phyloP scores from a whole-genome alignment of 352 stramenopile genomes.

The Hyaloperonospora arabidopsidis region DNA sequence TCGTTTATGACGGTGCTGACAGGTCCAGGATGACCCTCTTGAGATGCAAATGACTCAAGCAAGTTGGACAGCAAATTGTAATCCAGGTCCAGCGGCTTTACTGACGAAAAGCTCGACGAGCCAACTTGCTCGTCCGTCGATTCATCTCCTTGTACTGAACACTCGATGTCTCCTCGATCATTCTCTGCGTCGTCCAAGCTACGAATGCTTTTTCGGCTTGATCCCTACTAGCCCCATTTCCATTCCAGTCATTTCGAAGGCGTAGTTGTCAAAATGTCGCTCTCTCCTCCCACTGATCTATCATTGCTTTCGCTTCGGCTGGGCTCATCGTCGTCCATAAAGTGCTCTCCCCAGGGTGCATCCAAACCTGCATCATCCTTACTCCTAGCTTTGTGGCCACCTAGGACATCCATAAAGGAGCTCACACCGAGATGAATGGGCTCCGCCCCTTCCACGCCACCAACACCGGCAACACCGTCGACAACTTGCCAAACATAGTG shows the following conservation, averaged over 20 bases:
- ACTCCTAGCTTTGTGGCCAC: constrained; percentile 11
- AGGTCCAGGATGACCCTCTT: constrained; percentile 61
- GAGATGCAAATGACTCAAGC: constrained; percentile 71
- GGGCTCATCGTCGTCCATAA: constrained; percentile 23
- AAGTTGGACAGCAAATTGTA: constrained; percentile 80
- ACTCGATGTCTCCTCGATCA: constrained; percentile 4
- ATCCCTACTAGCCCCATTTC: constrained; percentile 51
- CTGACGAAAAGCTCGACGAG: constrained; percentile 19
- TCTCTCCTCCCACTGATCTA: constrained; percentile 4
- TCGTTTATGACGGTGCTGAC: constrained; percentile 73
- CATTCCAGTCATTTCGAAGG: constrained; percentile 55
- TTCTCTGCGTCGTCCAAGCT: constrained; percentile 23
- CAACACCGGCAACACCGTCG: constrained; percentile 44
- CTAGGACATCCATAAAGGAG: constrained; percentile 61
- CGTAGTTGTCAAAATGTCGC: no score
- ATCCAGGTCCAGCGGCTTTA: constrained; percentile 63
- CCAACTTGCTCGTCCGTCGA: constrained; percentile 9
- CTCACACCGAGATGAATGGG: constrained; percentile 62
- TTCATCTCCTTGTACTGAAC: constrained; percentile 4
- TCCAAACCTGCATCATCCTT: constrained; percentile 9
- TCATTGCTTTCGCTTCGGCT: constrained; percentile 23
- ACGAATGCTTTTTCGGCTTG: constrained; percentile 55
- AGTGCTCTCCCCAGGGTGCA: constrained; percentile 20
- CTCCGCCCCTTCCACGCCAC: constrained; percentile 51
- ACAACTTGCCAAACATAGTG: constrained; percentile 76